Conservation (phyloP, 352 stramenopile genomes). For the Pythium coloratum region DNA sequence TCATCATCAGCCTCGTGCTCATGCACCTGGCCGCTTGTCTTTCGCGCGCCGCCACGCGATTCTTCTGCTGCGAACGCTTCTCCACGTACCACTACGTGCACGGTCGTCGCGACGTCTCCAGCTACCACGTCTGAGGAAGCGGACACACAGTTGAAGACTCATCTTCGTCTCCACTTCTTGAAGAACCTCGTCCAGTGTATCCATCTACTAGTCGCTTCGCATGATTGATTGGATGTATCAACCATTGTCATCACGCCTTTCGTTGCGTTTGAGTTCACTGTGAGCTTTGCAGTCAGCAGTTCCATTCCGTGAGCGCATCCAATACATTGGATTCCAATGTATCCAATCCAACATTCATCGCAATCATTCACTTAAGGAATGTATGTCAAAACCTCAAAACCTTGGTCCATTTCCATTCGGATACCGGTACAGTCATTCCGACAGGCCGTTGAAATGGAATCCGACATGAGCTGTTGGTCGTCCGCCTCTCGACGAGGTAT, state of each 20-base stretch:
- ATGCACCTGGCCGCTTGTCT: constrained; percentile 49
- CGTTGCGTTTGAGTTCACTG: too few species aligned
- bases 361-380: constrained; percentile 7
- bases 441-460: neutral
- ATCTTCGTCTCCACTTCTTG: too few species aligned
- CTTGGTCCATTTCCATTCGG: neutral
- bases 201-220: too few species aligned
- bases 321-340: too few species aligned
- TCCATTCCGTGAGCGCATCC: too few species aligned
- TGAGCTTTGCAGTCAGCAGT: too few species aligned
- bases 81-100: constrained; percentile 51
- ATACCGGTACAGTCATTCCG: constrained; percentile 13
- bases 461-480: neutral
- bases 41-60: constrained; percentile 50
- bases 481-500: neutral
- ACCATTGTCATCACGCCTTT: too few species aligned
- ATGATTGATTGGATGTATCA: too few species aligned
- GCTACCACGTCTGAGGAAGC: constrained; percentile 1
- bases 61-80: constrained; percentile 73
- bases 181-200: too few species aligned
- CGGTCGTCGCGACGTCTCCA: neutral
- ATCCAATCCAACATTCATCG: neutral
- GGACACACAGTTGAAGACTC: neutral
- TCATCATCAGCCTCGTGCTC: constrained; percentile 39
- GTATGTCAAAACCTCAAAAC: constrained; percentile 28